Evolutionary conservation across 2,329 filamentous ascomycete genomes (phyloP).

Genomic region (Fusarium coffeatum): DNA sequence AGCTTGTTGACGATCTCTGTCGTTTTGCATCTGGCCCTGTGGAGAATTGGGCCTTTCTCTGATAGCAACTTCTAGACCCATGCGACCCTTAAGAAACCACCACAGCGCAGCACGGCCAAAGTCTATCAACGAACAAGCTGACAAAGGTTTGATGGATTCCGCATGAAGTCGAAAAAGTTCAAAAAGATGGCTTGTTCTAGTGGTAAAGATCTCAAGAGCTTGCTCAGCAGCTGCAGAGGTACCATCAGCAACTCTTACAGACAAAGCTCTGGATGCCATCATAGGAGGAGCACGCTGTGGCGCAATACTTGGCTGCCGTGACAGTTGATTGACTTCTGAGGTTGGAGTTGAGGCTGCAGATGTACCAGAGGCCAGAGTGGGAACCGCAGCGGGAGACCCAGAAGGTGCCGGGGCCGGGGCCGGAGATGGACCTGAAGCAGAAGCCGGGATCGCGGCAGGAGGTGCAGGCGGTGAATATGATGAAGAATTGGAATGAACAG

Average conservation of each 20-base stretch:
- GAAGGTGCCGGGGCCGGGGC: slow-evolving; percentile 2
- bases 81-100: slow-evolving; percentile 90
- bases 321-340: slow-evolving; percentile 37
- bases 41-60: slow-evolving; percentile 68
- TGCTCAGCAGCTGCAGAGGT: slow-evolving; percentile 66
- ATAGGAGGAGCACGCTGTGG: slow-evolving; percentile 47
- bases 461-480: slow-evolving; percentile 44
- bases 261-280: slow-evolving; percentile 49
- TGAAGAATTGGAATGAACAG: slow-evolving; percentile 51
- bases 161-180: slow-evolving; percentile 82
- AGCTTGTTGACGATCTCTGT: slow-evolving; percentile 75
- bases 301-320: slow-evolving; percentile 40
- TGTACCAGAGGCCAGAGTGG: neutral
- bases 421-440: slow-evolving; percentile 1
- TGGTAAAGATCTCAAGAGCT: slow-evolving; percentile 76
- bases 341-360: slow-evolving; percentile 15
- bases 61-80: slow-evolving; percentile 78
- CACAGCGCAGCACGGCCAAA: slow-evolving; percentile 81
- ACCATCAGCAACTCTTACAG: slow-evolving; percentile 57
- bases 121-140: slow-evolving; percentile 71
- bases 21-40: slow-evolving; percentile 64
- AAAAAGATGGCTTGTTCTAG: slow-evolving; percentile 77
- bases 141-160: slow-evolving; percentile 75
- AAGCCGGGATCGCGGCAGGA: slow-evolving; percentile 21
- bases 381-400: slow-evolving; percentile 1